These are phyloP conservation scores for Theileria annulata DNA, from an alignment of 169 alveolate species.

Conservation along the genomic window DNA sequence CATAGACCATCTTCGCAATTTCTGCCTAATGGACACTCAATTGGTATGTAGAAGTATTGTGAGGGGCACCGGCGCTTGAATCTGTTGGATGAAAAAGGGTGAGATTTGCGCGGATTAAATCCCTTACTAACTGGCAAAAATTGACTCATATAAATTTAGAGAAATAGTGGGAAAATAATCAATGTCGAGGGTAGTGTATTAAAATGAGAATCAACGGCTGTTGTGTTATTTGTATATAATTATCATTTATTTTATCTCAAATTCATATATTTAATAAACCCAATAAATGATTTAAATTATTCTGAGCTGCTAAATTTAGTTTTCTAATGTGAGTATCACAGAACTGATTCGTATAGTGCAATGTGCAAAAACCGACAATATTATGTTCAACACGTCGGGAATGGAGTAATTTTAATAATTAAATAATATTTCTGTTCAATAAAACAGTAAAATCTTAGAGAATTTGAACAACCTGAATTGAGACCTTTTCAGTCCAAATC, in stretches of 20 bases:
- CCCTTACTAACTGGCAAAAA: conserved; percentile 69
- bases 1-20: conserved; percentile 78
- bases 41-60: conserved; percentile 78
- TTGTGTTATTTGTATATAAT: neutral
- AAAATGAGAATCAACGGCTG: neutral
- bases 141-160: conserved; percentile 46
- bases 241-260: neutral
- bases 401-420: too few species aligned
- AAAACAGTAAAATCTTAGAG: neutral
- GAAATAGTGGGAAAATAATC: neutral
- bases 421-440: neutral
- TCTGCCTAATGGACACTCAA: conserved; percentile 80
- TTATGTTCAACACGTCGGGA: neutral
- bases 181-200: neutral
- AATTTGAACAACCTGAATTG: neutral
- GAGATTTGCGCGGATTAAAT: conserved; percentile 52
- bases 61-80: conserved; percentile 77
- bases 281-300: neutral
- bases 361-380: neutral
- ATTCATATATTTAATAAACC: neutral
- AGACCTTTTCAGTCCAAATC: neutral
- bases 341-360: neutral
- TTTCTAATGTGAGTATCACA: neutral
- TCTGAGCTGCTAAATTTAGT: neutral
- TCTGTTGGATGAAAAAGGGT: conserved; percentile 67